Conservation (phyloP, 352 stramenopile genomes). For the Plasmopara halstedii region DNA sequence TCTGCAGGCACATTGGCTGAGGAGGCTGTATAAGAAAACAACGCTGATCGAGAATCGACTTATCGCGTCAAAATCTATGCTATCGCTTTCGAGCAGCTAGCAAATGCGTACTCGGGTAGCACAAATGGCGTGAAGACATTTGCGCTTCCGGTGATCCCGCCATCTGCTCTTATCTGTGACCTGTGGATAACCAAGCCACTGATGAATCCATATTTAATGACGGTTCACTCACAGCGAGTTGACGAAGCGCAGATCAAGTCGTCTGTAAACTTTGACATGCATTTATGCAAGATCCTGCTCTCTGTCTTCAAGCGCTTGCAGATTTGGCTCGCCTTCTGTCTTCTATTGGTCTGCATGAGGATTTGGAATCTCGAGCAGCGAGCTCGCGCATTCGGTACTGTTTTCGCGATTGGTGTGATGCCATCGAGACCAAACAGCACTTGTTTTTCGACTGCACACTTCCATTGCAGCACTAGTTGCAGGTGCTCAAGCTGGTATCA, state of each 20-base stretch:
- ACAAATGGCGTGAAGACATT: background rate
- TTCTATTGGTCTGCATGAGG: background rate
- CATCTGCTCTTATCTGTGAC: background rate
- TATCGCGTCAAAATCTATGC: background rate
- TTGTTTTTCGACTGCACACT: conserved; percentile 8
- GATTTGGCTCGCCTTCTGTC: conserved; percentile 1
- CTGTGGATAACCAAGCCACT: background rate
- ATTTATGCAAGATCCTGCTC: conserved; percentile 2
- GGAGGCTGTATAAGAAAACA: background rate
- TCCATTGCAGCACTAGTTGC: background rate
- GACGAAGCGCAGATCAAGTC: background rate
- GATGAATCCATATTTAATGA: conserved; percentile 3
- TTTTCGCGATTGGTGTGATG: background rate
- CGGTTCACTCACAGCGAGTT: conserved; percentile 1
- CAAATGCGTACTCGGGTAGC: background rate
- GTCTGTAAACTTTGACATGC: background rate
- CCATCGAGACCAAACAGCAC: background rate
- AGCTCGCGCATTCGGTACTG: background rate
- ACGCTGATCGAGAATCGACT: background rate
- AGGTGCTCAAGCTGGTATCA: background rate
- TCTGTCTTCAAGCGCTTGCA: conserved; percentile 5
- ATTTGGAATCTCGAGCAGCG: background rate
- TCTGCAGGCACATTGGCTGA: background rate
- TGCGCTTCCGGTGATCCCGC: background rate
- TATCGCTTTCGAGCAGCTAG: background rate